Base-by-base conservation (phyloP, 148 eudicot genomes). In the Rhododendron simsii region DNA sequence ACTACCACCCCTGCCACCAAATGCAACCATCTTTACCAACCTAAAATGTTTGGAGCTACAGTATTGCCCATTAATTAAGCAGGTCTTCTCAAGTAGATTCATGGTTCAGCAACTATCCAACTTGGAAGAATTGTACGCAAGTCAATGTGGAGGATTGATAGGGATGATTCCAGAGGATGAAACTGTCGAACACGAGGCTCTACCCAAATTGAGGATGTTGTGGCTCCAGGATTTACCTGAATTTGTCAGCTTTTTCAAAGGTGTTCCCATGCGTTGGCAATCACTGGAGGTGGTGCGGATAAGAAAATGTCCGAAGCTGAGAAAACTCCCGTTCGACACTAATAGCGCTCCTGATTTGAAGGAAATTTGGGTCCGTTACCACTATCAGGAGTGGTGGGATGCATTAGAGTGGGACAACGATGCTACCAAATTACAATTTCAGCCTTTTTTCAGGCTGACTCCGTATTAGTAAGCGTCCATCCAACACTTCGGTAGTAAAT, bases 351-450 rank as follows among this genome's bases (percentile, higher is more conserved):
- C 13, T n/a, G 7, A 63, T 23, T 23, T 63, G 30, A n/a, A 63
- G 71, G 0, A 2, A 7, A 63, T 63, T 63, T 0, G 11, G 30
- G 12, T 0, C 0, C 0, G n/a, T 4, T 0, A 0, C 5, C 0
- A 39, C 5, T 39, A 0, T 63, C 30, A 1, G 8, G 2, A n/a
- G 12, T 63, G 71, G 71, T 21, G 28, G 71, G 11, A 63, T 9
- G 13, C 71, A 63, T 23, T 63, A 23, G 71, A 7, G 28, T 21
- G 71, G 71, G 28, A 63, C 71, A 9, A 63, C 71, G 21, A 63
- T 63, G 71, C 71, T 9, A 63, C 21, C 12, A 7, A 1, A 23
- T 63, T 63, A n/a, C 71, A 63, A 5, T n/a, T 63, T 5, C 71
- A 63, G 30, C 28, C 71, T 23, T n/a, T 23, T 63, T 2, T 61